These are phyloP conservation scores for Rhododendron molle DNA, from an alignment of 148 eudicot genomes.

Conservation along the genomic window DNA sequence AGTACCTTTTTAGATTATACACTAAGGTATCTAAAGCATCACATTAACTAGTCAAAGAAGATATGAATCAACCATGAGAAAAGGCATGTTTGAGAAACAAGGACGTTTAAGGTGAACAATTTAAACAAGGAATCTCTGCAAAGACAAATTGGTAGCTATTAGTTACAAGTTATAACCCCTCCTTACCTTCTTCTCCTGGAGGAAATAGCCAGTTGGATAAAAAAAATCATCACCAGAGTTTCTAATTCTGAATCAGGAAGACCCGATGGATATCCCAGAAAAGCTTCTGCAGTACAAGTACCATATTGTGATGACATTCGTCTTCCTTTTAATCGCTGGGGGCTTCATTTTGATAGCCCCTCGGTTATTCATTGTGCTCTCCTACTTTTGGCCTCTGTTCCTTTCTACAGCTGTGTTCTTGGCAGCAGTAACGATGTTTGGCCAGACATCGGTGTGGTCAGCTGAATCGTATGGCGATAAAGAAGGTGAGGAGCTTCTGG, in stretches of 20 bases:
- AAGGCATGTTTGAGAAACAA: constrained; percentile 1
- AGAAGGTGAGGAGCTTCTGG: constrained; percentile 25
- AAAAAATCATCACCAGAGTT: neutral
- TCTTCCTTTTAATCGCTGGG: constrained; percentile 12
- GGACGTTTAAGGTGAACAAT: constrained; percentile 1
- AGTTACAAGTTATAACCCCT: neutral
- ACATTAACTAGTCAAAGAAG: neutral
- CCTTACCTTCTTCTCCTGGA: neutral
- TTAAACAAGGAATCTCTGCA: constrained; percentile 20
- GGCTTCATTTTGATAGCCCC: constrained; percentile 8
- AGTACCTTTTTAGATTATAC: neutral
- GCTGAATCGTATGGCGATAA: constrained; percentile 16
- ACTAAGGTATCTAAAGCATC: neutral
- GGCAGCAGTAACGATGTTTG: constrained; percentile 16
- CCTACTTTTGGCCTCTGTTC: constrained; percentile 40
- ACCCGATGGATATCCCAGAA: constrained; percentile 24
- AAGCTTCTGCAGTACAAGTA: constrained; percentile 25
- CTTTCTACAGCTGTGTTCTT: constrained; percentile 31
- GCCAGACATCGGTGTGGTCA: constrained; percentile 9
- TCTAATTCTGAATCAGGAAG: neutral
- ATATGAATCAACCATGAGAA: neutral
- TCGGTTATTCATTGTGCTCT: constrained; percentile 14
- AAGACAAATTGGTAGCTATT: neutral
- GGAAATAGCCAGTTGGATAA: neutral
- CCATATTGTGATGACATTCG: constrained; percentile 13